Evolutionary conservation across 2,329 filamentous ascomycete genomes (phyloP), one percentile per base, ranked within the genome.

Genomic region (Aureobasidium uvarum): DNA sequence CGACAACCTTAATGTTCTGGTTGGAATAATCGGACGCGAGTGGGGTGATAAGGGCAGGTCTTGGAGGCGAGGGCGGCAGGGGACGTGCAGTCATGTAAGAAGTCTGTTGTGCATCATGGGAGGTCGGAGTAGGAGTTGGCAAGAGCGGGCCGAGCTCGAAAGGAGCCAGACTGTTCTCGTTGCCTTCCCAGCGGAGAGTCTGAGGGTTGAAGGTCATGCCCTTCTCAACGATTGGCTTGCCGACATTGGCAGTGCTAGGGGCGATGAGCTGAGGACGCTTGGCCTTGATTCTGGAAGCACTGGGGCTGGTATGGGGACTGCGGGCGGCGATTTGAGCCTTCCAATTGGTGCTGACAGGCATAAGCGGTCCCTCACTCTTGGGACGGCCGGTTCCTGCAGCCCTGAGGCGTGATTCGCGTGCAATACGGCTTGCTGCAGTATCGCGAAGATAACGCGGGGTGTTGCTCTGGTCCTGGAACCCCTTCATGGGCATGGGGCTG

Each of bases 121-220:
- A 72, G 64, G 46, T 70, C 75, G 73, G 67, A 77, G 74, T 51
- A 7, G 68, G 77, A 74, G 66, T 80, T 74, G 70, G 70, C 48
- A 71, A 66, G 6, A 48, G 74, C 8, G 71, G 71, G 64, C 74
- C 72, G 33, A 76, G 76, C 63, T 96, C 92, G 77, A 99, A 99
- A 5, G 87, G 86, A 68, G 85, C 84, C 62, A 96, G 81, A 39
- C 84, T 89, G 71, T 92, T 94, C 75, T 99, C 95, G 72, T 99
- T 99, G 62, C 95, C 95, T 81, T 99, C 95, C 95, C 95, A 99
- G 58, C 87, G 85, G 73, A 88, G 95, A 10, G 91, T 90, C 33
- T 84, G 81, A 7, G 95, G 91, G 73, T 99, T 98, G 76, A 96
- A 99, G 64, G 87, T 89, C 95, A 99, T 99, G 69, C 94, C 95